phyloP scores from a whole-genome alignment of 2,329 filamentous ascomycete genomes.

The Colletotrichum spaethianum region DNA sequence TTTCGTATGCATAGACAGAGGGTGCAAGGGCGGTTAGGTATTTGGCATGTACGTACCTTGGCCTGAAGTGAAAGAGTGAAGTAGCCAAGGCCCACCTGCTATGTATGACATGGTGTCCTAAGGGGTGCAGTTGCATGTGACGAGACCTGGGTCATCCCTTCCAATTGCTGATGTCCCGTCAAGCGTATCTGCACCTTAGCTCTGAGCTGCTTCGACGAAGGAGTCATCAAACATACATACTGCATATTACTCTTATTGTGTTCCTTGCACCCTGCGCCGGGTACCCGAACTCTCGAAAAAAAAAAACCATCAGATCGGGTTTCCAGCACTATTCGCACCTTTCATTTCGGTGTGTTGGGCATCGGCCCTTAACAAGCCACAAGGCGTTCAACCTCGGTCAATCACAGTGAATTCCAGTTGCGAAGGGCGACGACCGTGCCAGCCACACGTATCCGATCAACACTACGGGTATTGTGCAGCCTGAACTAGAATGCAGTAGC shows the following conservation, averaged over 20 bases:
- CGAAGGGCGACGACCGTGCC: not conserved
- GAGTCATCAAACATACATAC: not conserved
- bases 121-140: not conserved
- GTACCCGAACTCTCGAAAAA: not conserved
- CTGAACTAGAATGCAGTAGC: not conserved
- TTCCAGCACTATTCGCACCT: not conserved
- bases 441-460: constrained; percentile 11
- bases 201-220: not conserved
- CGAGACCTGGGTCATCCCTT: not conserved
- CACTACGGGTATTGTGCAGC: not conserved
- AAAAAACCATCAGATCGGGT: not conserved
- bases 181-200: not conserved
- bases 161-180: not conserved
- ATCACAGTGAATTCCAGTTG: constrained; percentile 10
- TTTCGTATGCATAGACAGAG: not conserved
- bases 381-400: not conserved
- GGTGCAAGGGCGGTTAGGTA: too few relatives aligned
- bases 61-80: not conserved
- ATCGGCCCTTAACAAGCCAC: not conserved
- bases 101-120: not conserved
- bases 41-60: not conserved
- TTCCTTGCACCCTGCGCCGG: not conserved
- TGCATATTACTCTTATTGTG: too few relatives aligned
- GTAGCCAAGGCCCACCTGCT: not conserved
- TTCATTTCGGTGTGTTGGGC: not conserved